These are phyloP conservation scores for Globisporangium barbulae DNA, from an alignment of 352 stramenopile genomes.

Conservation along the genomic window DNA sequence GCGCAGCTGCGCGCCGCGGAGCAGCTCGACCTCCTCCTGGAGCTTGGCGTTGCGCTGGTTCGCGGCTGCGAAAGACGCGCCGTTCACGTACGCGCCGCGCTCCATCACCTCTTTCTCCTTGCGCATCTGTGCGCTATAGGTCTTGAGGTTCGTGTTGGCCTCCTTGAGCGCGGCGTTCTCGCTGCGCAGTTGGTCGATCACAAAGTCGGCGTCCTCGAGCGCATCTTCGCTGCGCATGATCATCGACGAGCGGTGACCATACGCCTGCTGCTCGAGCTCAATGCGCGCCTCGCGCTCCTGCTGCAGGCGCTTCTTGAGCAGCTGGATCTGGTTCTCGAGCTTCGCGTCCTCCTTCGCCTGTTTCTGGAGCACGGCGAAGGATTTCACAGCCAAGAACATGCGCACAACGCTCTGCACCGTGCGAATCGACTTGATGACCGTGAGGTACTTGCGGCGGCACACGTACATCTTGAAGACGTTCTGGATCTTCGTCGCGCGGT, in stretches of 20 bases:
- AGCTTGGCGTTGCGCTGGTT: constrained; percentile 86
- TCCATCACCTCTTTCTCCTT: constrained; percentile 91
- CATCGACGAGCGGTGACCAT: constrained; percentile 66
- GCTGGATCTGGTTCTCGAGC: constrained; percentile 94
- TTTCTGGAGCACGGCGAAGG: constrained; percentile 66
- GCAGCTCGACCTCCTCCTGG: constrained; percentile 53
- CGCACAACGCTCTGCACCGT: constrained; percentile 82
- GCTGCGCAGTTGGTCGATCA: constrained; percentile 81
- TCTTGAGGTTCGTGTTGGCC: constrained; percentile 80
- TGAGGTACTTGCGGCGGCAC: constrained; percentile 54
- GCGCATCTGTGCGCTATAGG: constrained; percentile 72
- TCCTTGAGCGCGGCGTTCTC: constrained; percentile 86
- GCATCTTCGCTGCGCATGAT: constrained; percentile 79
- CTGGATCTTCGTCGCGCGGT: constrained; percentile 80
- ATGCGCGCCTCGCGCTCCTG: constrained; percentile 87
- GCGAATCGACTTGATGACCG: constrained; percentile 64
- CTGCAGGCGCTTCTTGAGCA: constrained; percentile 90
- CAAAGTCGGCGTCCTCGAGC: constrained; percentile 71
- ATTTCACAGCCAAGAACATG: constrained; percentile 74
- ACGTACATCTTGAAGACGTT: constrained; percentile 84
- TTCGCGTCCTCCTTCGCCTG: constrained; percentile 95
- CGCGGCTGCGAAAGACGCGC: constrained; percentile 77
- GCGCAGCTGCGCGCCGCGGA: constrained; percentile 23
- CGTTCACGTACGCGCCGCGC: constrained; percentile 83
- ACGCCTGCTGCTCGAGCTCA: constrained; percentile 72